Evolutionary conservation across 352 stramenopile species (phyloP).

Genomic region (Globisporangium cylindrosporum): DNA sequence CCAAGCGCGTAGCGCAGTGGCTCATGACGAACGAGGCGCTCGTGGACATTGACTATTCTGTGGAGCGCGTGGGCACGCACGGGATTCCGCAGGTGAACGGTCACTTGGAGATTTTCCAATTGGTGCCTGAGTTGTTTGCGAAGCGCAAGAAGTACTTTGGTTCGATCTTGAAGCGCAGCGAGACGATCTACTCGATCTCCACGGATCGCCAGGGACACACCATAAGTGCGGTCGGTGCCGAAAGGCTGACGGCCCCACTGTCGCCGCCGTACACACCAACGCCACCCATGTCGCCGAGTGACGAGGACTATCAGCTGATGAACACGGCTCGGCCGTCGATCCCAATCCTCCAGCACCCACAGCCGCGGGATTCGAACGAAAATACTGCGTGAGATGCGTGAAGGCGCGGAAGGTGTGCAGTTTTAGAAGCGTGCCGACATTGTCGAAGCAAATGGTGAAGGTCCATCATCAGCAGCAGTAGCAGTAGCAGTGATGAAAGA

Average conservation of each 20-base stretch:
- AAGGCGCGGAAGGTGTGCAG: not conserved
- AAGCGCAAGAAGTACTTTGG: constrained; percentile 22
- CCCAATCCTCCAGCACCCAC: constrained; percentile 1
- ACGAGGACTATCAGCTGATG: constrained; percentile 3
- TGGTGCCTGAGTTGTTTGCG: constrained; percentile 25
- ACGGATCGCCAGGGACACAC: not conserved
- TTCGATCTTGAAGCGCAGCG: constrained; percentile 16
- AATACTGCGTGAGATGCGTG: not conserved
- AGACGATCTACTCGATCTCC: constrained; percentile 16
- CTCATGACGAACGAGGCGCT: constrained; percentile 32
- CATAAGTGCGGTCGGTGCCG: not conserved
- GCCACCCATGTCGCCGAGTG: not conserved
- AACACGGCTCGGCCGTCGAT: not conserved
- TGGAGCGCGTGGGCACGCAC: constrained; percentile 33
- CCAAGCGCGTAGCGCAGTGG: constrained; percentile 54
- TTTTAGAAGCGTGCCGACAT: no score
- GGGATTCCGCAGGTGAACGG: constrained; percentile 38
- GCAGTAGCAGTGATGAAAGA: not conserved
- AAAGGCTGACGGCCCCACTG: not conserved
- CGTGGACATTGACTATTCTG: constrained; percentile 18
- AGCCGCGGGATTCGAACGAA: not conserved
- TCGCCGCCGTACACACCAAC: not conserved
- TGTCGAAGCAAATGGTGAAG: not conserved
- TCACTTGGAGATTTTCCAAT: constrained; percentile 42
- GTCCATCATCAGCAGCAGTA: not conserved